Base-by-base conservation (phyloP, 768 basidiomycete species). In the Boletus sp. region DNA sequence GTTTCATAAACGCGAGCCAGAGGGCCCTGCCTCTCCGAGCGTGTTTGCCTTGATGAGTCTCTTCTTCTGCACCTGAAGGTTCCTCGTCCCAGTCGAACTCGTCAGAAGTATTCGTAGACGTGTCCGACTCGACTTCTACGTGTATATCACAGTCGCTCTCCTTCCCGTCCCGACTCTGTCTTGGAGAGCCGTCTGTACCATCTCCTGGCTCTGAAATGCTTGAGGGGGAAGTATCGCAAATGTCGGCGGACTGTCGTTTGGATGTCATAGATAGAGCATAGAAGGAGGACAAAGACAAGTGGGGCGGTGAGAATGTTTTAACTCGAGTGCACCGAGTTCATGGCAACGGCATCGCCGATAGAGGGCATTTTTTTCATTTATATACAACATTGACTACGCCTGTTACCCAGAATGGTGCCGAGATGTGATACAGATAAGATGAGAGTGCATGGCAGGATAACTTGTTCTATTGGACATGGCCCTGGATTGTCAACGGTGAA, bases 1-100 rank as follows among this genome's bases (percentile, higher is more conserved):
- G 77, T 64, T 81, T 82, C 83, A 87, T 80, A 66, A 88, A 88
- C 1, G 75, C 74, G 33, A 82, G 72, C 77, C 82, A 90, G 43
- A 89, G 64, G 33, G 78, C 75, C 42, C 85, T 79, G 47, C 83
- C 82, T 46, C 88, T 78, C 60, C 78, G 82, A 4, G 84, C 85
- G 61, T 82, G 81, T 27, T 64, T 58, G 47, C 68, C 63, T 11
- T 64, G 61, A 39, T 40, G 56, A 4, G 48, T 53, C 32, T 58
- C 68, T 46, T 62, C 55, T 33, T 66, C 70, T 23, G 78, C 77
- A 17, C 17, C 37, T 37, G 68, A 58, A 41, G 53, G 51, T 14
- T 84, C 83, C 48, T 83, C 79, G 51, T 88, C 84, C 87, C 87
- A 87, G 73, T 88, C 78, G 59, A 90, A 88, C 61, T 88, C 84